phyloP scores from a whole-genome alignment of 306 rosid genomes.

The Sophora flavescens region DNA sequence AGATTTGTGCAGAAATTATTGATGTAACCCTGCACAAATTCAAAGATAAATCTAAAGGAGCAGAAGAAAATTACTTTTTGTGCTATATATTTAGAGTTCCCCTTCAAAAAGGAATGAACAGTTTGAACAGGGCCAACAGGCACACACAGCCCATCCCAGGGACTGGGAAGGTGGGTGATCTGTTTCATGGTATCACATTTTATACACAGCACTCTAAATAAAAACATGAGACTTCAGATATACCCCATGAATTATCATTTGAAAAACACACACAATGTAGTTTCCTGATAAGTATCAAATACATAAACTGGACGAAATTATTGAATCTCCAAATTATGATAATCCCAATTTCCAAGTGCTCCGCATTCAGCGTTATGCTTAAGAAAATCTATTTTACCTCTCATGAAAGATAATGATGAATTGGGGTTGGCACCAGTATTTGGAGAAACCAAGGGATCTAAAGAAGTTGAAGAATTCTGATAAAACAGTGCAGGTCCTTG shows the following conservation, averaged over 20 bases:
- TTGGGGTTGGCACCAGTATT: slow-evolving; percentile 81
- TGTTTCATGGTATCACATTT: slow-evolving; percentile 24
- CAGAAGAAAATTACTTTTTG: slow-evolving; percentile 13
- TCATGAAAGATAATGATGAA: slow-evolving; percentile 92
- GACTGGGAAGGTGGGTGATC: background rate
- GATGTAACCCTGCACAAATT: slow-evolving; percentile 3
- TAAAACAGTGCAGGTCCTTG: slow-evolving; percentile 67
- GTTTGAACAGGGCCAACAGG: background rate
- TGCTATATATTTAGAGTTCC: background rate
- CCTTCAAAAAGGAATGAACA: slow-evolving; percentile 11
- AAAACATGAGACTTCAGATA: slow-evolving; percentile 23
- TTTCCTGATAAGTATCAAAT: slow-evolving; percentile 34
- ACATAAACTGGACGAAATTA: slow-evolving; percentile 19
- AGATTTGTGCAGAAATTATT: slow-evolving; percentile 19
- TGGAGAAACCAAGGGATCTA: slow-evolving; percentile 78
- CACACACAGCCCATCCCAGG: background rate
- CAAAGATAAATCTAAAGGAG: slow-evolving; percentile 28
- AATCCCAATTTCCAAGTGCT: slow-evolving; percentile 33
- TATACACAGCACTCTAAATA: slow-evolving; percentile 7
- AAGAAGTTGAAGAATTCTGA: slow-evolving; percentile 80
- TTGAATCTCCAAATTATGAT: slow-evolving; percentile 34
- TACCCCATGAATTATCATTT: background rate
- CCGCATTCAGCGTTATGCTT: slow-evolving; percentile 13
- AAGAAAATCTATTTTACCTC: slow-evolving; percentile 63
- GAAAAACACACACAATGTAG: slow-evolving; percentile 8